A percentile compares a stretch with the other conserved stretches of the same genome.
phyloP scores from a whole-genome alignment of 2,329 filamentous ascomycete species.

The Fusarium albidum region DNA sequence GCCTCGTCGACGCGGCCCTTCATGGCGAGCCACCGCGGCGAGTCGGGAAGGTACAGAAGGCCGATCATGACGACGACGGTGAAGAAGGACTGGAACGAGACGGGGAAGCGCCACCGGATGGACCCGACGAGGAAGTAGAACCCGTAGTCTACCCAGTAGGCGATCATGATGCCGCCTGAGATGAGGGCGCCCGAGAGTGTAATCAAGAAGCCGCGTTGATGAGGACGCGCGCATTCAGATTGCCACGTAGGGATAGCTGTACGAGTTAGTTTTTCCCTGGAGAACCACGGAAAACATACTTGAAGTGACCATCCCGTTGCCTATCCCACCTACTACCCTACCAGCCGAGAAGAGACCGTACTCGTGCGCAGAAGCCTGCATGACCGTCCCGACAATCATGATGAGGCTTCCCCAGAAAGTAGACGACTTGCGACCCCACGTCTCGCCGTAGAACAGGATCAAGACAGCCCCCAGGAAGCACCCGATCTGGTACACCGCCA shows the following conservation, averaged over 20 bases:
- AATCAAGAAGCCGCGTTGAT: constrained; percentile 42
- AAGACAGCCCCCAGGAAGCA: constrained; percentile 38
- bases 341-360: constrained; percentile 52
- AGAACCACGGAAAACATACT: constrained; percentile 36
- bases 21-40: constrained; percentile 47
- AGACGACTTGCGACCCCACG: constrained; percentile 43
- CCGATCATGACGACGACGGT: constrained; percentile 41
- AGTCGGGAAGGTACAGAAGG: constrained; percentile 51
- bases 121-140: constrained; percentile 43
- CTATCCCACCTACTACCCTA: constrained; percentile 51
- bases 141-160: constrained; percentile 46
- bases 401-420: constrained; percentile 44
- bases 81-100: constrained; percentile 52
- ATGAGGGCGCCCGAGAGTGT: constrained; percentile 45
- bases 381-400: constrained; percentile 42
- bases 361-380: constrained; percentile 34
- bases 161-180: constrained; percentile 42
- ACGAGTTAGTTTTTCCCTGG: background rate
- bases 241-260: constrained; percentile 44
- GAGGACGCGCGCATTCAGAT: constrained; percentile 48
- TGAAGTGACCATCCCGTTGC: constrained; percentile 54
- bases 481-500: constrained; percentile 9
- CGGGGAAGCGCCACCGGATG: constrained; percentile 51
- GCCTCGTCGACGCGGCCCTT: constrained; percentile 51
- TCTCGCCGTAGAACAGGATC: constrained; percentile 42